A percentile compares a stretch with the other conserved stretches of the same genome.
These are phyloP conservation scores for Leccinum variabile DNA, from an alignment of 1,284 basidiomycete genomes.

Conservation along the genomic window DNA sequence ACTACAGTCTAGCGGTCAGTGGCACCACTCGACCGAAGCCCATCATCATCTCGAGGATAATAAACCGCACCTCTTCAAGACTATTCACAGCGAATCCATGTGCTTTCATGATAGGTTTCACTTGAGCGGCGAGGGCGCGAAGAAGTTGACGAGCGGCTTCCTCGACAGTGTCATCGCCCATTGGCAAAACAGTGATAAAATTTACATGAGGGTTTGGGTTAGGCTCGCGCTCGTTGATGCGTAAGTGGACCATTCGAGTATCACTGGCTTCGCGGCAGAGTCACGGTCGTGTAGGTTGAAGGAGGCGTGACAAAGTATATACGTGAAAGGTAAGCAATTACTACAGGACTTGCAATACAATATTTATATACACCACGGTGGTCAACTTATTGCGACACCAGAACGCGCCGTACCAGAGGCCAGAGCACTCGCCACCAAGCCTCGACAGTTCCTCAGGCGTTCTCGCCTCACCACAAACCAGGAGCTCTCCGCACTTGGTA, in stretches of 20 bases:
- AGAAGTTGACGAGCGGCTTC: conserved; percentile 67
- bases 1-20: conserved; percentile 41
- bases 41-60: background rate
- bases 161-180: conserved; percentile 34
- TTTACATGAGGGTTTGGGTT: conserved; percentile 77
- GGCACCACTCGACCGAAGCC: background rate
- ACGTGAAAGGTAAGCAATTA: conserved; percentile 1
- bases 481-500: conserved; percentile 48
- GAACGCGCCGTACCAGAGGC: conserved; percentile 25
- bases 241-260: conserved; percentile 62
- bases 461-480: conserved; percentile 81
- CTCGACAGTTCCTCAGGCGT: conserved; percentile 64
- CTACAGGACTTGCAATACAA: background rate
- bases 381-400: conserved; percentile 28
- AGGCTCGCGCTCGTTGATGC: conserved; percentile 64
- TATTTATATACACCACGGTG: background rate
- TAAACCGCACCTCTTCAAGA: conserved; percentile 65
- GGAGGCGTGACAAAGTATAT: conserved; percentile 9
- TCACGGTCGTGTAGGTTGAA: background rate
- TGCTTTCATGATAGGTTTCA: conserved; percentile 75
- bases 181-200: conserved; percentile 66
- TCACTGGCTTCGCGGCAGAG: background rate
- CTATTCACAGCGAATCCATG: conserved; percentile 76
- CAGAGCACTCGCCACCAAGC: conserved; percentile 61
- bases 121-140: conserved; percentile 75